Conservation (phyloP, 768 basidiomycete genomes). For the Pholiota conissans region DNA sequence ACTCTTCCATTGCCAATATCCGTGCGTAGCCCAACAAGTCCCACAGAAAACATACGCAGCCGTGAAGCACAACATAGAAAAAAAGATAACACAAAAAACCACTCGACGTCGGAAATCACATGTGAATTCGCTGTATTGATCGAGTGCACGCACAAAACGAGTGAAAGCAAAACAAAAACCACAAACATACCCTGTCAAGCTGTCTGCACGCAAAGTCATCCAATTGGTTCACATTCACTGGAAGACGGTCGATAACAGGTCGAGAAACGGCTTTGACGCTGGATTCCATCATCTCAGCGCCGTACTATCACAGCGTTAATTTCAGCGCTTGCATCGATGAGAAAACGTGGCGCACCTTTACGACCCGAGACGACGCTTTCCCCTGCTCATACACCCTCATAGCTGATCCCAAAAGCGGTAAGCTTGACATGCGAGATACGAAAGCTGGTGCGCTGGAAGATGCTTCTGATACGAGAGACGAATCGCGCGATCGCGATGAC, state of each 20-base stretch:
- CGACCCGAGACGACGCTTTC: constrained; percentile 81
- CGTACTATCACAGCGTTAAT: constrained; percentile 53
- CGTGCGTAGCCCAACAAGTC: too few species aligned
- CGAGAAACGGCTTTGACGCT: constrained; percentile 79
- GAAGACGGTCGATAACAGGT: constrained; percentile 79
- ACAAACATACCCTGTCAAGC: constrained; percentile 70
- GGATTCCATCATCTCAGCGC: constrained; percentile 85
- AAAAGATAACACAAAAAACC: too few species aligned
- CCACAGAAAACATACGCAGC: too few species aligned
- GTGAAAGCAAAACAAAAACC: constrained; percentile 3
- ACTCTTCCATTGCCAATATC: too few species aligned
- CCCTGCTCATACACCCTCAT: constrained; percentile 77
- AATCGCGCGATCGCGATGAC: constrained; percentile 4
- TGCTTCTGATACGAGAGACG: constrained; percentile 7
- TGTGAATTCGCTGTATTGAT: neutral
- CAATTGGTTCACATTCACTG: constrained; percentile 69
- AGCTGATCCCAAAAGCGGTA: constrained; percentile 75
- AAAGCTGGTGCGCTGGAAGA: constrained; percentile 31
- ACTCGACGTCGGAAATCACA: too few species aligned
- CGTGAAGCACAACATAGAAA: too few species aligned
- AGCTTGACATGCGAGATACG: constrained; percentile 55
- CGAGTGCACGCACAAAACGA: neutral
- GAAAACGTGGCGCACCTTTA: constrained; percentile 57
- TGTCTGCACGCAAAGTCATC: constrained; percentile 91
- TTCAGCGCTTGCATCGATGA: neutral